phyloP scores from a whole-genome alignment of 2,329 filamentous ascomycete species.

The Microcera coccophila region DNA sequence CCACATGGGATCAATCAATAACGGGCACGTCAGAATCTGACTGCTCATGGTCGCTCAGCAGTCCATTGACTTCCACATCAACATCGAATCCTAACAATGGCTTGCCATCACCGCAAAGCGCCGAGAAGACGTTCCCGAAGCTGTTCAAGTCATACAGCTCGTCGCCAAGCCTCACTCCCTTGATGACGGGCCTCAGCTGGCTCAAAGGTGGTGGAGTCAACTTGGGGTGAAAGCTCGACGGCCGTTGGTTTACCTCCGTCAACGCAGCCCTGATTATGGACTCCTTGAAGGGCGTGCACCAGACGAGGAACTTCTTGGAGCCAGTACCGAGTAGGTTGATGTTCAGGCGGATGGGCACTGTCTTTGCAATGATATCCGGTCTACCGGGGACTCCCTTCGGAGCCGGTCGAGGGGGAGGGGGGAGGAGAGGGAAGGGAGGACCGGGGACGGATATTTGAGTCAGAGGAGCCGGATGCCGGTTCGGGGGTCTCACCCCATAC shows the following conservation, averaged over 20 bases:
- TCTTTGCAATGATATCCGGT: not conserved
- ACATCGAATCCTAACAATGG: conserved; percentile 24
- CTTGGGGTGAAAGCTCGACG: conserved; percentile 9
- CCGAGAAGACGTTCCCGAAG: conserved; percentile 26
- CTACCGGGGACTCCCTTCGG: not conserved
- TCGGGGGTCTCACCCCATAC: not conserved
- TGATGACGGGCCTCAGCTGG: conserved; percentile 13
- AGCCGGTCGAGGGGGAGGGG: not conserved
- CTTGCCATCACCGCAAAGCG: conserved; percentile 15
- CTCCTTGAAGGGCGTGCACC: conserved; percentile 34
- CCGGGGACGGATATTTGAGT: conserved; percentile 1
- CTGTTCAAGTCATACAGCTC: conserved; percentile 21
- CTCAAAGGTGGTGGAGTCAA: conserved; percentile 5
- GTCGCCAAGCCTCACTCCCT: conserved; percentile 19
- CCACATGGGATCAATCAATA: no score
- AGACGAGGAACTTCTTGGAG: conserved; percentile 28
- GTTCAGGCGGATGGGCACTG: conserved; percentile 22
- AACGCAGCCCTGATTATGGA: conserved; percentile 18
- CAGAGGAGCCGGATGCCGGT: not conserved
- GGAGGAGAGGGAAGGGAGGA: conserved; percentile 2
- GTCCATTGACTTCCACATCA: conserved; percentile 8
- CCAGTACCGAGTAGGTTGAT: conserved; percentile 29
- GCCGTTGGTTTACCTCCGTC: conserved; percentile 17
- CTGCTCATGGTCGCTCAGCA: no score
- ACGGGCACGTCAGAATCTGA: no score